A percentile compares a stretch with the other conserved stretches of the same genome.
Conservation (phyloP, 768 basidiomycete genomes). For the Phaffia australis region DNA sequence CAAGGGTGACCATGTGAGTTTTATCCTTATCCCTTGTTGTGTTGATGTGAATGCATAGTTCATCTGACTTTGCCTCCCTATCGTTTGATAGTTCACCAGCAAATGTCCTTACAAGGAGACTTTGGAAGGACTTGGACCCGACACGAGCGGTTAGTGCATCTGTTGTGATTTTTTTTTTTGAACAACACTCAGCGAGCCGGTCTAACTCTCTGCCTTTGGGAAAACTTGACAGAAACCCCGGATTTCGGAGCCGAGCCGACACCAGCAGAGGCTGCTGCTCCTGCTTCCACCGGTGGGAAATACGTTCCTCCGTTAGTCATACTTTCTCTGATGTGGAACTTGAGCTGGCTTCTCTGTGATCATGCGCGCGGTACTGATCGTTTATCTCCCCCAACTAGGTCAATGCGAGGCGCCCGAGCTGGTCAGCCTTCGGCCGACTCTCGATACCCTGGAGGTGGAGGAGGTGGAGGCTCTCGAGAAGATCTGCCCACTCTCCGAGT, state of each 20-base stretch:
- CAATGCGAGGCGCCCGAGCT: slow-evolving; percentile 59
- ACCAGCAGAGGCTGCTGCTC: slow-evolving; percentile 33
- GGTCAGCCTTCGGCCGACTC: slow-evolving; percentile 49
- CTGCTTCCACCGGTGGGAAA: slow-evolving; percentile 47
- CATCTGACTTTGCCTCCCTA: not conserved
- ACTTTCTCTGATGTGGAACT: not conserved
- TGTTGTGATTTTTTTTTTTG: not conserved
- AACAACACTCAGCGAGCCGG: no score
- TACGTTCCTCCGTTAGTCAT: slow-evolving; percentile 65
- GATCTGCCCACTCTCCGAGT: slow-evolving; percentile 94
- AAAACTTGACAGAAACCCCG: slow-evolving; percentile 38
- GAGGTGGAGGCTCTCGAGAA: slow-evolving; percentile 52
- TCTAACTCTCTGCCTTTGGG: not conserved
- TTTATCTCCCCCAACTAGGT: slow-evolving; percentile 33
- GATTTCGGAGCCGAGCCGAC: slow-evolving; percentile 41
- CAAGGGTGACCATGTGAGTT: slow-evolving; percentile 66
- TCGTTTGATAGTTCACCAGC: slow-evolving; percentile 56
- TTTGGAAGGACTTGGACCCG: slow-evolving; percentile 56
- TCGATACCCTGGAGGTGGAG: slow-evolving; percentile 49
- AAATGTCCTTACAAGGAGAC: slow-evolving; percentile 98
- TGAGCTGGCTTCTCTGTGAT: slow-evolving; percentile 13
- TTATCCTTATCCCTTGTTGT: not conserved
- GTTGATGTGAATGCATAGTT: not conserved
- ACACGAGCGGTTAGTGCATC: slow-evolving; percentile 7
- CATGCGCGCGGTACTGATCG: not conserved